A percentile compares a stretch with the other conserved stretches of the same genome.
These are phyloP conservation scores for Taiozyma sp. DNA, from an alignment of 1,139 yeast genomes.

Conservation along the genomic window DNA sequence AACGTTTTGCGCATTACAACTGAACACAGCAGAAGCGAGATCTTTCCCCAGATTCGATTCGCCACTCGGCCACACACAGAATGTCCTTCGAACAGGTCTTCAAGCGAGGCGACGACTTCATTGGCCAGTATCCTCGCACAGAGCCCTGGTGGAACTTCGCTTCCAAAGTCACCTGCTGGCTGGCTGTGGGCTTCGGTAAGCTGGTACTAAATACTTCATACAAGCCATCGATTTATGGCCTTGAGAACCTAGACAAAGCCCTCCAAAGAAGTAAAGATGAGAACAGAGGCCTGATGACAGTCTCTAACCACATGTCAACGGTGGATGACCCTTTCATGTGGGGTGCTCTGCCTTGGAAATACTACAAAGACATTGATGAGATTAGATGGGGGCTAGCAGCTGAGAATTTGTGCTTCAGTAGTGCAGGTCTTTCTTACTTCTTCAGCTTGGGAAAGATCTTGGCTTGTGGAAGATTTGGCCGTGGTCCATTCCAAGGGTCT, in stretches of 20 bases:
- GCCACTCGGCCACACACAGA: not conserved
- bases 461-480: constrained; percentile 83
- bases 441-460: constrained; percentile 87
- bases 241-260: constrained; percentile 63
- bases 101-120: constrained; percentile 70
- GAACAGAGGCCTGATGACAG: constrained; percentile 71
- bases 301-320: constrained; percentile 96
- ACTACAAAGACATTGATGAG: constrained; percentile 56
- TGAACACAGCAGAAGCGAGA: no score
- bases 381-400: constrained; percentile 97
- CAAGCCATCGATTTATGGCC: constrained; percentile 55
- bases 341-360: constrained; percentile 78
- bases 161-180: constrained; percentile 65
- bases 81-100: constrained; percentile 78
- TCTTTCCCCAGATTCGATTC: not conserved
- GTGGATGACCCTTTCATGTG: constrained; percentile 91
- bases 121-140: constrained; percentile 57
- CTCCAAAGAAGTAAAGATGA: constrained; percentile 57
- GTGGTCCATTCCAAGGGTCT: constrained; percentile 89
- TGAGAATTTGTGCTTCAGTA: constrained; percentile 80
- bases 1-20: not conserved
- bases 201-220: constrained; percentile 56
- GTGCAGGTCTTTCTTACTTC: constrained; percentile 47
- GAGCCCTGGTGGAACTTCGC: constrained; percentile 59
- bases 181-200: constrained; percentile 65